phyloP scores from a whole-genome alignment of 192 early-diverging fungal species.

The Phlyctochytrium bullatum region DNA sequence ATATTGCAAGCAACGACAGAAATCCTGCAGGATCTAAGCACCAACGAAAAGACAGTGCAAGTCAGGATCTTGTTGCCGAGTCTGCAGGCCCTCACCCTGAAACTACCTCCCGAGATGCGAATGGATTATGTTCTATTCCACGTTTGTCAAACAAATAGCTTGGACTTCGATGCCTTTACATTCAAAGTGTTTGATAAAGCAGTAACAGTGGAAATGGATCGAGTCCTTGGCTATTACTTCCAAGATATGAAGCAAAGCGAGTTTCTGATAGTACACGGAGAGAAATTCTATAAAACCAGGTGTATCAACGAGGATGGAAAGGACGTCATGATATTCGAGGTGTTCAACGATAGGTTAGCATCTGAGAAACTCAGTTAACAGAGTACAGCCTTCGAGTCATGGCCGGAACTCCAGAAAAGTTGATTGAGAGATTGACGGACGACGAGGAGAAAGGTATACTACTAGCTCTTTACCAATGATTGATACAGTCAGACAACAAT shows the following conservation, averaged over 20 bases:
- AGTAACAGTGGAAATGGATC: conserved; percentile 46
- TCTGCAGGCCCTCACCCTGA: conserved; percentile 29
- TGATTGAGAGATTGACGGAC: conserved; percentile 48
- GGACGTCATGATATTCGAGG: conserved; percentile 50
- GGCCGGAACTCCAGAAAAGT: conserved; percentile 50
- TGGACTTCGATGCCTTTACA: conserved; percentile 42
- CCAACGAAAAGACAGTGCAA: conserved; percentile 14
- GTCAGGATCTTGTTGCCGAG: conserved; percentile 35
- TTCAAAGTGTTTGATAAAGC: conserved; percentile 31
- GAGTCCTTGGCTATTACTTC: conserved; percentile 32
- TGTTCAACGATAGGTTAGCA: conserved; percentile 41
- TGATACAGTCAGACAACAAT: conserved; percentile 28
- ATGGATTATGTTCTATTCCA: conserved; percentile 43
- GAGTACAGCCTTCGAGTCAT: conserved; percentile 44
- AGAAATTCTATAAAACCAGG: conserved; percentile 48
- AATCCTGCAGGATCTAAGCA: background rate
- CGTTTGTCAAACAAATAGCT: conserved; percentile 35
- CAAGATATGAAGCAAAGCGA: conserved; percentile 27
- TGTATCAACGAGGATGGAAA: conserved; percentile 44
- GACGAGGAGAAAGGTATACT: conserved; percentile 40
- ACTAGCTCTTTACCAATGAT: background rate
- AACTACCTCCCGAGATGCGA: conserved; percentile 31
- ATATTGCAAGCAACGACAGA: conserved; percentile 19
- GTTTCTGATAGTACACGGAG: conserved; percentile 47
- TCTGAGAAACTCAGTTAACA: conserved; percentile 7